Conservation (phyloP, 345 rosid genomes). For the Arabidopsis thaliana region TAIR10.1 NC_003071.7:495501-496000, state of each 20-base stretch:
- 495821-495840: slow-evolving; percentile 88
- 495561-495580: slow-evolving; percentile 28
- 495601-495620: neutral
- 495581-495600: slow-evolving; percentile 3
- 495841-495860: slow-evolving; percentile 73
- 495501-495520: slow-evolving; percentile 38
- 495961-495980: neutral
- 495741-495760: slow-evolving; percentile 67
- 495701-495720: slow-evolving; percentile 57
- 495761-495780: slow-evolving; percentile 88
- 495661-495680: slow-evolving; percentile 21
- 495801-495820: slow-evolving; percentile 89
- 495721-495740: slow-evolving; percentile 23
- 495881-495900: neutral
- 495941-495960: neutral
- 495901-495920: neutral
- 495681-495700: slow-evolving; percentile 59
- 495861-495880: too few species aligned
- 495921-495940: neutral
- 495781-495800: slow-evolving; percentile 98
- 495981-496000: neutral
- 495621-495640: neutral
- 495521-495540: slow-evolving; percentile 35
- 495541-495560: slow-evolving; percentile 31
- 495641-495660: slow-evolving; percentile 13